Conservation (phyloP, 2,329 filamentous ascomycete genomes). For the Ophiostoma populinum region DNA sequence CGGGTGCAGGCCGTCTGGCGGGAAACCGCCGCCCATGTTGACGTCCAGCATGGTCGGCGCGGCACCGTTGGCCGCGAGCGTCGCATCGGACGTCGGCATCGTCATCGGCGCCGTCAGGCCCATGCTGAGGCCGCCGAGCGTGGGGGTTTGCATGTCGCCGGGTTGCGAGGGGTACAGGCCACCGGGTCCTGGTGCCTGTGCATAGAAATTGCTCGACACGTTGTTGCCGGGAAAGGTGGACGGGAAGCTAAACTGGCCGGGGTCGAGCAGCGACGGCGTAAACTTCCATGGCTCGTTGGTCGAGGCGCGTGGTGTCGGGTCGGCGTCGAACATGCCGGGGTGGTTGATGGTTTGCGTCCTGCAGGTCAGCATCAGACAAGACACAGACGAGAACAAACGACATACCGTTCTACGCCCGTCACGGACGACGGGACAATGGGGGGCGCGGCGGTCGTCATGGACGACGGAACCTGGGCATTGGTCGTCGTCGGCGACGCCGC, state of each 20-base stretch:
- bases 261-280: slow-evolving; percentile 76
- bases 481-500: slow-evolving; percentile 30
- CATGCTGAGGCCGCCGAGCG: slow-evolving; percentile 52
- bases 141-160: slow-evolving; percentile 74
- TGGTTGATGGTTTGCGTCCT: slow-evolving; percentile 30
- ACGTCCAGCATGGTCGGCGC: slow-evolving; percentile 42
- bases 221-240: slow-evolving; percentile 57
- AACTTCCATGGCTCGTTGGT: slow-evolving; percentile 66
- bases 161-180: slow-evolving; percentile 71
- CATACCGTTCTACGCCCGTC: slow-evolving; percentile 18
- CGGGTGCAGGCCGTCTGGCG: slow-evolving; percentile 25
- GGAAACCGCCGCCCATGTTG: slow-evolving; percentile 43
- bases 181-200: slow-evolving; percentile 66
- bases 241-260: slow-evolving; percentile 65
- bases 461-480: slow-evolving; percentile 10
- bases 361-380: slow-evolving; percentile 8
- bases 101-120: slow-evolving; percentile 70
- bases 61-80: slow-evolving; percentile 36
- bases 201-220: slow-evolving; percentile 55
- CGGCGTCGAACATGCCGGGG: slow-evolving; percentile 42
- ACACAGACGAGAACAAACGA: not conserved
- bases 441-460: slow-evolving; percentile 14
- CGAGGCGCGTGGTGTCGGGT: slow-evolving; percentile 64
- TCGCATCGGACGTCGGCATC: slow-evolving; percentile 50
- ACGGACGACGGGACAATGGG: slow-evolving; percentile 4